Evolutionary conservation across 2,329 filamentous ascomycete species (phyloP), one percentile per base, ranked within the genome.

Genomic region (Botrytis tulipae): DNA sequence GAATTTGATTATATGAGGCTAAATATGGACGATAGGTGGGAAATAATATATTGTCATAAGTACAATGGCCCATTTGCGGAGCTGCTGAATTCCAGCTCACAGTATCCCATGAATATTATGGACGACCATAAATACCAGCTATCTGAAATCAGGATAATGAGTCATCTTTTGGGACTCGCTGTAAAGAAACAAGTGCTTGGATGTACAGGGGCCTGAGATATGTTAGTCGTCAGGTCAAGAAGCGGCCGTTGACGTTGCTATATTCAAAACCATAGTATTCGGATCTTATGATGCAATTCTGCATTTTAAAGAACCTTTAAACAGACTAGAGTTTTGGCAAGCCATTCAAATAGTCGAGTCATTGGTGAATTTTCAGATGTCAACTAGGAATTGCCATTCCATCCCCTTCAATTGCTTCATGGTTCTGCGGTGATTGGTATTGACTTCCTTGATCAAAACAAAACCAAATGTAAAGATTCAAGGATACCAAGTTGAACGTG

Each of bases 1-100:
- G 81, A n/a, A 82, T 78, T 85, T 89, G 87, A 86, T 90, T 88
- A 71, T 83, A 88, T 14, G 89, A 81, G 5, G 84, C 81, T 46
- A 88, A 76, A 74, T 86, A 89, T 5, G 86, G 84, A 20, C 87
- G 84, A 79, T 90, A 89, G 25, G 71, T 76, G 22, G 75, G 72
- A 40, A 78, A 76, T 14, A 77, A 65, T 22, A 74, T 69, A 40
- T 72, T 57, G 61, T 48, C 65, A 69, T 76, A 74, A n/a, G 67
- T 73, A 65, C 75, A 76, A 67, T 76, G 5, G 5, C 74, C 75
- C 25, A 54, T 72, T 22, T 63, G 10, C 12, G 72, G 70, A 57
- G 71, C 62, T 46, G 29, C 57, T 29, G 46, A 32, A 18, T 44
- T 62, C 32, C n/a, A 32, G 4, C 32, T 22, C 14, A 72, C 71